phyloP scores from a whole-genome alignment of 768 basidiomycete genomes.

The Phlebiopsis gigantea region DNA sequence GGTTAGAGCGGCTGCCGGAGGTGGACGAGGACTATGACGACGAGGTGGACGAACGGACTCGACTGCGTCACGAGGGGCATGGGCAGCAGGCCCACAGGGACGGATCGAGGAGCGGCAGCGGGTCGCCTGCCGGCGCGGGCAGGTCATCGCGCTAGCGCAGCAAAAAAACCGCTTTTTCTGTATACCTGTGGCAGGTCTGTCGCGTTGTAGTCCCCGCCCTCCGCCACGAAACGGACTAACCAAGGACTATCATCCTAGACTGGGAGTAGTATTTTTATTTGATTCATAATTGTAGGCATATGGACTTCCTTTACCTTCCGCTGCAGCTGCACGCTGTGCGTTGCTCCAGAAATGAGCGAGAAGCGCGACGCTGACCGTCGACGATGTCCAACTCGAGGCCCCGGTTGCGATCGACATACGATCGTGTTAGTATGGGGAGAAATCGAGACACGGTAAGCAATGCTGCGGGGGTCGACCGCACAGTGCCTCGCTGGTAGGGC shows the following conservation, averaged over 20 bases:
- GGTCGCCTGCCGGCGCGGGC: constrained; percentile 45
- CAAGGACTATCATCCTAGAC: not conserved
- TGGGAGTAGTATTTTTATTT: constrained; percentile 4
- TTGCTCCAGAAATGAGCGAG: not conserved
- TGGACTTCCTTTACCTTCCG: not conserved
- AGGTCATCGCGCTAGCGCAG: constrained; percentile 14
- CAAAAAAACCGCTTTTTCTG: not conserved
- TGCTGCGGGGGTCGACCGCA: too few relatives aligned
- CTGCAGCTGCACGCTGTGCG: not conserved
- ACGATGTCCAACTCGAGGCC: too few relatives aligned
- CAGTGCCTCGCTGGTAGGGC: not conserved
- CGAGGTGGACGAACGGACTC: constrained; percentile 40
- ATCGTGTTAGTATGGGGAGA: not conserved
- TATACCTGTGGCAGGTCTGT: constrained; percentile 9
- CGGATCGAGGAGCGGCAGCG: constrained; percentile 50
- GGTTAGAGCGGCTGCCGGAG: constrained; percentile 61
- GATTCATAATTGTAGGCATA: constrained; percentile 3
- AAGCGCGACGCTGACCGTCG: too few relatives aligned
- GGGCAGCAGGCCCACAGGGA: constrained; percentile 14
- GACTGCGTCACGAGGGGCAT: constrained; percentile 36
- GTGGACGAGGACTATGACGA: constrained; percentile 50
- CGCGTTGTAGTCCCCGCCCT: not conserved
- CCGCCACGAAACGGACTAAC: not conserved
- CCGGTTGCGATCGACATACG: not conserved
- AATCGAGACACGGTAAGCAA: not conserved